Percentiles rank a stretch among this genome's conserved stretches.
These are phyloP conservation scores for Cyberlindnera maclurae DNA, from an alignment of 805 yeast species.

Conservation along the genomic window DNA sequence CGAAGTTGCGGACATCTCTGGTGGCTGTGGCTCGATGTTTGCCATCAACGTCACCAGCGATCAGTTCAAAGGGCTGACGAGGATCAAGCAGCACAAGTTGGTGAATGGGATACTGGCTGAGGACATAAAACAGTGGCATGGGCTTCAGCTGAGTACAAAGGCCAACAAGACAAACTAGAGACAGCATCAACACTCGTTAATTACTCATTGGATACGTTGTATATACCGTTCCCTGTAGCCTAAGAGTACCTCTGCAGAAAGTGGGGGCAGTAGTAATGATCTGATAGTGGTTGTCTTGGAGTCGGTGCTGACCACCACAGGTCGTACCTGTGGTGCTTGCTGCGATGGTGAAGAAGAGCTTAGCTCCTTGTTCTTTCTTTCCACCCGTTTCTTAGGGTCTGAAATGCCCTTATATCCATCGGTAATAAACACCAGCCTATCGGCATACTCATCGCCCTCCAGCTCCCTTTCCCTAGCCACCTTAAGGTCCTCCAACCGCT, in stretches of 20 bases:
- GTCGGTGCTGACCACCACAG: background rate
- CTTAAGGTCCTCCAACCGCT: conserved; percentile 31
- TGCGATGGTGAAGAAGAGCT: too few relatives aligned
- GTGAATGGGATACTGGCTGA: conserved; percentile 78
- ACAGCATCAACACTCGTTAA: too few relatives aligned
- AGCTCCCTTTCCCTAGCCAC: conserved; percentile 30
- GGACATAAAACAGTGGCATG: conserved; percentile 92
- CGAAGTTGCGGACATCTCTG: conserved; percentile 76
- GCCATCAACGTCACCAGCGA: conserved; percentile 71
- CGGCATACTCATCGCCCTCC: conserved; percentile 33
- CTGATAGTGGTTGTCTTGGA: background rate
- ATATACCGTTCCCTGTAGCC: conserved; percentile 14
- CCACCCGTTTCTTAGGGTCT: too few relatives aligned
- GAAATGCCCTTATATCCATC: conserved; percentile 31
- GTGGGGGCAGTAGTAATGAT: conserved; percentile 16
- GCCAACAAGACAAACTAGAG: conserved; percentile 29
- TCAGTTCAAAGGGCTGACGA: conserved; percentile 70
- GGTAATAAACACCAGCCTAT: conserved; percentile 42
- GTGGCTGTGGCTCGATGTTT: conserved; percentile 98
- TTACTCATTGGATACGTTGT: conserved; percentile 4
- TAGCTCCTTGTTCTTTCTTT: too few relatives aligned
- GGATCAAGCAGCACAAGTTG: conserved; percentile 87
- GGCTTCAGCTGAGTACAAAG: conserved; percentile 77
- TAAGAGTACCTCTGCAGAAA: conserved; percentile 10
- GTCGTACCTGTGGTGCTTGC: too few relatives aligned